Conservation (phyloP, 1,284 basidiomycete species). For the Peniophora sp. region DNA sequence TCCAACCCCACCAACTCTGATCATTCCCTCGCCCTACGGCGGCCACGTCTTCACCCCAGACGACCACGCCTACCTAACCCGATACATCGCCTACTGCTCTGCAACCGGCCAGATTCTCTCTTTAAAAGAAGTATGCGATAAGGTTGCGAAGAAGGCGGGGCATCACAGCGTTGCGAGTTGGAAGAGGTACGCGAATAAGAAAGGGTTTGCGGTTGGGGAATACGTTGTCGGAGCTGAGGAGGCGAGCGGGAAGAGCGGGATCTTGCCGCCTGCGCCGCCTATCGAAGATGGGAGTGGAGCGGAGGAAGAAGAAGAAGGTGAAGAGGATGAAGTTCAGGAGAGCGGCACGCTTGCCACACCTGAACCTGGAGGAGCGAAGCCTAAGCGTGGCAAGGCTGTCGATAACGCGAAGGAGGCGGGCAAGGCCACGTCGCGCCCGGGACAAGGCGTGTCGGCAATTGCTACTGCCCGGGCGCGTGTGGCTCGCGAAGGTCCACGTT, state of each 20-base stretch:
- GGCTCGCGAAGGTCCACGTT: conserved; percentile 41
- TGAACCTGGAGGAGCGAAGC: no score
- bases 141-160: conserved; percentile 69
- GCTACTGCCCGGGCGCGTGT: conserved; percentile 35
- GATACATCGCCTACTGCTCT: conserved; percentile 80
- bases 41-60: conserved; percentile 78
- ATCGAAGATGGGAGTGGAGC: no score
- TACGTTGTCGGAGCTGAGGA: neutral
- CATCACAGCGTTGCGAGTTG: neutral
- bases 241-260: neutral
- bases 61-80: conserved; percentile 70
- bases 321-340: no score
- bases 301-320: conserved; percentile 25
- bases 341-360: no score
- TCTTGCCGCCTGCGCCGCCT: no score
- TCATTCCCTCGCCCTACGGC: conserved; percentile 81
- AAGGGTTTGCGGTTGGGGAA: neutral
- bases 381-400: conserved; percentile 22
- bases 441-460: conserved; percentile 35
- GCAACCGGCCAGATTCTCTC: conserved; percentile 74
- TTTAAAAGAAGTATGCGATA: conserved; percentile 74
- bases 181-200: neutral
- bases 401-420: conserved; percentile 24
- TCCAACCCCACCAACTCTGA: conserved; percentile 68
- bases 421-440: conserved; percentile 22